Evolutionary conservation across 495 filamentous ascomycete species (phyloP).

Genomic region (Xylaria palmicola): DNA sequence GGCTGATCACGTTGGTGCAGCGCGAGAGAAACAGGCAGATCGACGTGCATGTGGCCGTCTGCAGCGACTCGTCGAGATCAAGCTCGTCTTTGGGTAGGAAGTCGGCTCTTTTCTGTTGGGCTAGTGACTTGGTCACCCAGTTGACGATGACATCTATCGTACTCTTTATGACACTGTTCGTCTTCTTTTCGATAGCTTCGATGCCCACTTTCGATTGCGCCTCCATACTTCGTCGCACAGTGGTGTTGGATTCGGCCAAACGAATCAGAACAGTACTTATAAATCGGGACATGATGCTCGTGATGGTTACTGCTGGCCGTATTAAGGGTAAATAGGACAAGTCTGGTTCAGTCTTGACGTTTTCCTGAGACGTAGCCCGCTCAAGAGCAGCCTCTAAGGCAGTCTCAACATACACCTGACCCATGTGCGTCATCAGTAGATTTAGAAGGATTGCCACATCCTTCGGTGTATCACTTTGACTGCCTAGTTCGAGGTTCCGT

Average conservation of each 20-base stretch:
- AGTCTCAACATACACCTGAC: constrained; percentile 91
- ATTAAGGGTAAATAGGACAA: constrained; percentile 77
- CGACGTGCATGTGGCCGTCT: constrained; percentile 79
- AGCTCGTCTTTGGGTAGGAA: constrained; percentile 88
- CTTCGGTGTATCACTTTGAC: constrained; percentile 84
- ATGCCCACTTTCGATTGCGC: constrained; percentile 72
- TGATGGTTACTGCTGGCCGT: constrained; percentile 79
- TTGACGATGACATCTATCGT: constrained; percentile 80
- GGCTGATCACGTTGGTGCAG: constrained; percentile 56
- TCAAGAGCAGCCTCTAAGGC: constrained; percentile 85
- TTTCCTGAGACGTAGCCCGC: constrained; percentile 70
- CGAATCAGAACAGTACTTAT: constrained; percentile 89
- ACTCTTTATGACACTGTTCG: constrained; percentile 80
- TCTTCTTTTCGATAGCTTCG: constrained; percentile 81
- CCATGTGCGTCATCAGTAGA: constrained; percentile 84
- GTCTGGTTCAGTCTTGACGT: constrained; percentile 79
- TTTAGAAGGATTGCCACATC: constrained; percentile 86
- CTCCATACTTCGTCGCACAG: constrained; percentile 86
- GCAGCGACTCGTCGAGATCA: constrained; percentile 73
- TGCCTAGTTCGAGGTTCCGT: constrained; percentile 84
- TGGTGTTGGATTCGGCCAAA: constrained; percentile 82
- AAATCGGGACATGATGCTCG: constrained; percentile 88
- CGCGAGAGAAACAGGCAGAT: constrained; percentile 75
- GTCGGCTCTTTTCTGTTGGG: constrained; percentile 84
- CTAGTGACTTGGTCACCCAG: constrained; percentile 73